Percentiles rank a stretch among this genome's conserved stretches.
These are phyloP conservation scores for Xylariaceae sp. DNA, from an alignment of 2,329 filamentous ascomycete genomes.

Conservation along the genomic window DNA sequence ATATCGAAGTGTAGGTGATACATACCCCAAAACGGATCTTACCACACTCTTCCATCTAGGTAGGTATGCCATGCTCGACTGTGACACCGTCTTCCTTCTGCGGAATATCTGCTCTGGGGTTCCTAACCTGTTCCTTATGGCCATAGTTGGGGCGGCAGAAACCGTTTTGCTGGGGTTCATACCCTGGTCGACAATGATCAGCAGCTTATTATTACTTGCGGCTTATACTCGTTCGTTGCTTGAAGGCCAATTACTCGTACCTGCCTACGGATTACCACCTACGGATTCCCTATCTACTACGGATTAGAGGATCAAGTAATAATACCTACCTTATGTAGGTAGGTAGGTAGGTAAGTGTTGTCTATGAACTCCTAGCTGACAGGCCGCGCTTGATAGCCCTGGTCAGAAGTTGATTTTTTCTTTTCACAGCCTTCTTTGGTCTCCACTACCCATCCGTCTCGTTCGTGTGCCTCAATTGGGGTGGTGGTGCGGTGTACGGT, in stretches of 20 bases:
- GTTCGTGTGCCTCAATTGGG: not conserved
- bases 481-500: not conserved
- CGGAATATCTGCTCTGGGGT: too few relatives aligned
- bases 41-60: constrained; percentile 1
- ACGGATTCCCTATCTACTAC: not conserved
- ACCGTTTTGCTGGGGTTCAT: constrained; percentile 16
- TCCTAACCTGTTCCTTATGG: not conserved
- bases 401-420: constrained; percentile 7
- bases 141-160: not conserved
- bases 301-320: constrained; percentile 1
- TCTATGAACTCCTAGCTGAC: constrained; percentile 19
- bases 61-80: constrained; percentile 2
- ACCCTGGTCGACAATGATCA: not conserved
- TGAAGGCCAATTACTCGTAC: not conserved
- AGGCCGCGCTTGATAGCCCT: constrained; percentile 6
- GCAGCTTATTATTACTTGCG: not conserved
- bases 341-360: not conserved
- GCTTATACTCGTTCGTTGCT: constrained; percentile 16
- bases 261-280: too few relatives aligned
- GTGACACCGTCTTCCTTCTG: too few relatives aligned
- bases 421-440: constrained; percentile 20
- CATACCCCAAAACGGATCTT: constrained; percentile 1
- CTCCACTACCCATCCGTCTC: constrained; percentile 13
- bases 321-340: too few relatives aligned
- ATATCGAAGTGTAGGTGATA: not conserved